These are phyloP conservation scores for Blastocystis sp. DNA, from an alignment of 352 stramenopile species.

Conservation along the genomic window DNA sequence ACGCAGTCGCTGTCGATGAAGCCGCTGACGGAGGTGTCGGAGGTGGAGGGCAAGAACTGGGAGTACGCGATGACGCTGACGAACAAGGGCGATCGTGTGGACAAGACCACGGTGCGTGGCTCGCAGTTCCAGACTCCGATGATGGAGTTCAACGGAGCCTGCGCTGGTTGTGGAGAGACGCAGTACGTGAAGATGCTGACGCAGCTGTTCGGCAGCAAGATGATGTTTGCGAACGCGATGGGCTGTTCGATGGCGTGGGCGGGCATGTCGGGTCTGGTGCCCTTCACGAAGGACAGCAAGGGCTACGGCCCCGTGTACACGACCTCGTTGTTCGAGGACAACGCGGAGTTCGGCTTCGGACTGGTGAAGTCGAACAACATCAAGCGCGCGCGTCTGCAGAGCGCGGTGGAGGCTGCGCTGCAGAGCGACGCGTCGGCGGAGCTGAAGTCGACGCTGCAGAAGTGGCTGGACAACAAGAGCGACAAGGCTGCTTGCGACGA, in stretches of 20 bases:
- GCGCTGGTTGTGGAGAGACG: no score
- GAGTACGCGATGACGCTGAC: conserved; percentile 63
- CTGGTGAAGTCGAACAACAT: conserved; percentile 62
- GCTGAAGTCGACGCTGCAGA: conserved; percentile 62
- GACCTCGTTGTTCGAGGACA: conserved; percentile 65
- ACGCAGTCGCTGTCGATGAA: conserved; percentile 63
- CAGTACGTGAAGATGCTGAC: no score
- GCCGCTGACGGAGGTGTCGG: conserved; percentile 61
- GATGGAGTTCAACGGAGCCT: no score
- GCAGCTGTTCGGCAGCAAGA: conserved; percentile 66
- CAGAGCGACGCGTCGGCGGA: conserved; percentile 57
- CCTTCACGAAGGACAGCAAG: conserved; percentile 61
- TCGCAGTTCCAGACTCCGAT: no score
- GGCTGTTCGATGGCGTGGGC: conserved; percentile 64
- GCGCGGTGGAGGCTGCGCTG: conserved; percentile 60
- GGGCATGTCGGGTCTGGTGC: conserved; percentile 64
- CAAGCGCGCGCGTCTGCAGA: conserved; percentile 61
- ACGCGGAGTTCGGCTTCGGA: no score
- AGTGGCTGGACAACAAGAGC: conserved; percentile 65
- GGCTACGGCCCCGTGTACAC: conserved; percentile 61
- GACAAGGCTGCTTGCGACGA: conserved; percentile 64
- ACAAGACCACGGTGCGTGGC: conserved; percentile 63
- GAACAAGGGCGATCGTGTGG: conserved; percentile 63
- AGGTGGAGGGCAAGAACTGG: conserved; percentile 62
- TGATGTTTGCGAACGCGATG: conserved; percentile 67